Evolutionary conservation across 2,329 filamentous ascomycete genomes (phyloP).

Genomic region (Aspergillus novoparasiticus): DNA sequence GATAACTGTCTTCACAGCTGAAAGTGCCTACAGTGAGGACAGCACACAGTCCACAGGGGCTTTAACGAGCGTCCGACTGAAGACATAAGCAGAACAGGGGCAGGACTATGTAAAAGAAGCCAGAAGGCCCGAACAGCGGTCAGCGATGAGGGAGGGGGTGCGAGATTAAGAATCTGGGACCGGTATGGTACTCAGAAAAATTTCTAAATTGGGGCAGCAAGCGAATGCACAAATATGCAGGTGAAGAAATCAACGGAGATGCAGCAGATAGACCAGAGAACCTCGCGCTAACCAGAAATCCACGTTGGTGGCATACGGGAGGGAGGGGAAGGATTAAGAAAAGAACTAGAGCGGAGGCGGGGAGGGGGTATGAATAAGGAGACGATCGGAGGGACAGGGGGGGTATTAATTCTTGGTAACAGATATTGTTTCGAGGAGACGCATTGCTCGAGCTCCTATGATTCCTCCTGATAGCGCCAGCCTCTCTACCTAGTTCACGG

Average conservation of each 20-base stretch:
- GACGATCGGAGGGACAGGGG: not conserved
- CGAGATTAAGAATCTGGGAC: constrained; percentile 2
- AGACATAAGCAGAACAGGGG: constrained; percentile 6
- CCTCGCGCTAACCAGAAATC: constrained; percentile 16
- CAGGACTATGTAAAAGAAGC: not conserved
- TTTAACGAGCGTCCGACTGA: not conserved
- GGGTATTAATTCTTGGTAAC: not conserved
- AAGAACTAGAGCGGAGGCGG: constrained; percentile 13
- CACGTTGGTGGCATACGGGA: constrained; percentile 18
- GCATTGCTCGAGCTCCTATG: not conserved
- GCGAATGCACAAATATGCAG: constrained; percentile 18
- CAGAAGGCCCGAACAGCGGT: constrained; percentile 10
- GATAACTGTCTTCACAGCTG: not conserved
- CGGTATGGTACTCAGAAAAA: constrained; percentile 11
- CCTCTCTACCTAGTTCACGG: constrained; percentile 9
- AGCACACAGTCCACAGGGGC: constrained; percentile 1
- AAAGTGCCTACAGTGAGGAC: not conserved
- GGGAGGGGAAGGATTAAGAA: constrained; percentile 13
- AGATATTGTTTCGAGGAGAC: not conserved
- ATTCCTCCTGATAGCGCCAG: constrained; percentile 11
- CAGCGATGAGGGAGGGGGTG: constrained; percentile 5
- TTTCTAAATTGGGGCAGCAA: constrained; percentile 20
- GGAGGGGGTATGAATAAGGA: constrained; percentile 6
- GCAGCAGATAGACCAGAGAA: constrained; percentile 20
- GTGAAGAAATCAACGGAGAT: constrained; percentile 14